Conservation (phyloP, 192 early-diverging fungal species). For the Piromyces finnis region DNA sequence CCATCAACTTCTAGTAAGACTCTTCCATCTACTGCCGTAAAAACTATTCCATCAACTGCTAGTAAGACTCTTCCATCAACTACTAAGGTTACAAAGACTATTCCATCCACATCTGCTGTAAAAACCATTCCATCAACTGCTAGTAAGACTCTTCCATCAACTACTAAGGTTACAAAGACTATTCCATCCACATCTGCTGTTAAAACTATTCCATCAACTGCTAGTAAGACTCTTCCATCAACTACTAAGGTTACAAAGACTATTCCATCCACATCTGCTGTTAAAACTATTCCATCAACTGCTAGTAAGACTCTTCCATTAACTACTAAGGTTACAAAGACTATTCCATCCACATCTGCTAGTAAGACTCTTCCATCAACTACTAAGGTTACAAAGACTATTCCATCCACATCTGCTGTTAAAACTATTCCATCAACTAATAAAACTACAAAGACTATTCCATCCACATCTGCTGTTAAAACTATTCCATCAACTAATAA, state of each 20-base stretch:
- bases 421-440: background rate
- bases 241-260: background rate
- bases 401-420: background rate
- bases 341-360: background rate
- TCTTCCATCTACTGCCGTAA: background rate
- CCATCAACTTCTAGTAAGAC: background rate
- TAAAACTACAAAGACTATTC: background rate
- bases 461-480: background rate
- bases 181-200: background rate
- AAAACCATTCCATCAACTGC: too few species aligned
- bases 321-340: background rate
- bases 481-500: background rate
- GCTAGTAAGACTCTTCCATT: background rate
- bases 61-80: background rate
- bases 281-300: background rate
- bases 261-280: background rate
- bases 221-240: too few species aligned
- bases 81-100: too few species aligned
- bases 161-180: background rate
- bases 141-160: background rate
- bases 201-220: background rate
- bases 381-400: too few species aligned
- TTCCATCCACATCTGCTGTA: background rate
- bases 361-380: too few species aligned
- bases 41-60: background rate